Percentiles rank a stretch among this genome's conserved stretches.
Conservation (phyloP, 2,329 filamentous ascomycete species). For the Tolypocladium nubicola region DNA sequence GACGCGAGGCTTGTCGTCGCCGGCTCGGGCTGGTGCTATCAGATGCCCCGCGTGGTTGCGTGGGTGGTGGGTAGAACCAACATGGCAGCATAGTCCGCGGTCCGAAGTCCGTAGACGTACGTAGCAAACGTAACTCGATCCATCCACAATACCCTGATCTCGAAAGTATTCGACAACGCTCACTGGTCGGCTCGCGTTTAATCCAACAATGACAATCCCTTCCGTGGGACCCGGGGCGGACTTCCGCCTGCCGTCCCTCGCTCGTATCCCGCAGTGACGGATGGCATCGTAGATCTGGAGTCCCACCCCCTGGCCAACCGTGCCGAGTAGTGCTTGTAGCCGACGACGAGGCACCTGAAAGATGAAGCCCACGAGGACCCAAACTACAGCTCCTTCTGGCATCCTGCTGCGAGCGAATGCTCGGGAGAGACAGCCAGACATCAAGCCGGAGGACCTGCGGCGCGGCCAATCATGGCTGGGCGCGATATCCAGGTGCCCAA, state of each 20-base stretch:
- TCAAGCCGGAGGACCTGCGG: background rate
- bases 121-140: background rate
- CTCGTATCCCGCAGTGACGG: background rate
- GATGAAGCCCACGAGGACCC: background rate
- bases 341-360: background rate
- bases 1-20: background rate
- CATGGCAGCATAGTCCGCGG: background rate
- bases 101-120: background rate
- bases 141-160: background rate
- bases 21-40: background rate
- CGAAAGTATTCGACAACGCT: background rate
- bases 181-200: background rate
- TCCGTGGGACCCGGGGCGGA: background rate
- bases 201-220: background rate
- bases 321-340: background rate
- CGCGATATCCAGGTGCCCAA: background rate
- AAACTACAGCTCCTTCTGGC: background rate
- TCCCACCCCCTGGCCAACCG: background rate
- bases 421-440: background rate
- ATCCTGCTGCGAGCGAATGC: background rate
- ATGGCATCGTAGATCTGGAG: background rate
- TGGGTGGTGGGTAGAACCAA: background rate
- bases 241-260: background rate
- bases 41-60: background rate
- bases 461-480: conserved; percentile 1